phyloP scores from a whole-genome alignment of 78 protist genomes.

The Fonticula alba region DNA sequence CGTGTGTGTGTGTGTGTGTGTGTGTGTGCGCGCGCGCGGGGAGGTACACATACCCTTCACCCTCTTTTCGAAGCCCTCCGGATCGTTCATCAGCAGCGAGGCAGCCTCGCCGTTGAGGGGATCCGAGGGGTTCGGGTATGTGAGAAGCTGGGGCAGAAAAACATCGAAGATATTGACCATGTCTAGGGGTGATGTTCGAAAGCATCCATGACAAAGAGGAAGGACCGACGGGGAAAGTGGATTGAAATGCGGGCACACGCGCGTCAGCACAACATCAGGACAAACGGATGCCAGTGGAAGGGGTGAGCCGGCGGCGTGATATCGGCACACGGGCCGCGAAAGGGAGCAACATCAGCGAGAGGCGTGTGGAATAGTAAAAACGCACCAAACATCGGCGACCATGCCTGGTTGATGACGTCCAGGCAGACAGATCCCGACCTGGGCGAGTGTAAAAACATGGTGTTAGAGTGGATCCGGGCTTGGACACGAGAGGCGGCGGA shows the following conservation, averaged over 20 bases:
- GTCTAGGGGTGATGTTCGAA: constrained; percentile 23
- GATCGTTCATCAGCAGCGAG: constrained; percentile 50
- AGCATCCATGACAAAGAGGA: background rate
- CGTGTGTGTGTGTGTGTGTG: no score
- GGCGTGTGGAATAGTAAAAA: no score
- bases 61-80: constrained; percentile 22
- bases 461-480: no score
- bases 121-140: constrained; percentile 88
- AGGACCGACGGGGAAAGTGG: background rate
- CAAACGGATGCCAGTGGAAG: no score
- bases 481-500: background rate
- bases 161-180: constrained; percentile 75
- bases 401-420: constrained; percentile 90
- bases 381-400: constrained; percentile 89
- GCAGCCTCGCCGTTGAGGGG: constrained; percentile 96
- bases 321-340: no score
- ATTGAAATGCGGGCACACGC: no score
- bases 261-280: no score
- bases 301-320: no score
- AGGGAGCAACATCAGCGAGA: no score
- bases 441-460: background rate
- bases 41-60: no score
- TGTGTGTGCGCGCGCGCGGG: no score
- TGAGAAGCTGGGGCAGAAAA: constrained; percentile 84
- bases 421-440: constrained; percentile 92